Conservation (phyloP, 163 green algal species). For the Chloroidium sp. region DNA sequence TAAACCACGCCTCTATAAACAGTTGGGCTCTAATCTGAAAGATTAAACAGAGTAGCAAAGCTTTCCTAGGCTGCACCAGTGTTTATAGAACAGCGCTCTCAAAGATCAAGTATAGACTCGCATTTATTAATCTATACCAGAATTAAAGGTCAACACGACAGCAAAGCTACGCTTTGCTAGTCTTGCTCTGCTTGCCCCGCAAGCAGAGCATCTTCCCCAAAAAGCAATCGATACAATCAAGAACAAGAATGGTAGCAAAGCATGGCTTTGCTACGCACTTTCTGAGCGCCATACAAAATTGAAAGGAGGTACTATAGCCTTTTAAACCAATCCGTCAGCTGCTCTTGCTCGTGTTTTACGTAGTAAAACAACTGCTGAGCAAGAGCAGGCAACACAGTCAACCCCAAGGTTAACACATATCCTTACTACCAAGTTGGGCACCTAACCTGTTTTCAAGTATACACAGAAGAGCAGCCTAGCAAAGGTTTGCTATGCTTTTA, state of each 20-base stretch:
- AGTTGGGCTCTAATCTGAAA: neutral
- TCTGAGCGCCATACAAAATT: neutral
- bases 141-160: neutral
- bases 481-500: too few species aligned
- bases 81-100: too few species aligned
- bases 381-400: too few species aligned
- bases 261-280: neutral
- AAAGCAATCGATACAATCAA: neutral
- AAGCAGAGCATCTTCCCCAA: too few species aligned
- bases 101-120: neutral
- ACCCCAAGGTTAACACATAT: too few species aligned
- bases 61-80: too few species aligned
- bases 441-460: too few species aligned
- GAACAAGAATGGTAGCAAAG: neutral
- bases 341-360: neutral
- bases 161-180: neutral
- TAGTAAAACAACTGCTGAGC: neutral
- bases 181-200: too few species aligned
- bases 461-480: too few species aligned
- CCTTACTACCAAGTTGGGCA: too few species aligned
- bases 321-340: neutral
- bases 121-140: neutral
- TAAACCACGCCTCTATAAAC: neutral
- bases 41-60: neutral
- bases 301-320: too few species aligned